Evolutionary conservation across 768 basidiomycete species (phyloP).

Genomic region (Hygrocybe coccinea): DNA sequence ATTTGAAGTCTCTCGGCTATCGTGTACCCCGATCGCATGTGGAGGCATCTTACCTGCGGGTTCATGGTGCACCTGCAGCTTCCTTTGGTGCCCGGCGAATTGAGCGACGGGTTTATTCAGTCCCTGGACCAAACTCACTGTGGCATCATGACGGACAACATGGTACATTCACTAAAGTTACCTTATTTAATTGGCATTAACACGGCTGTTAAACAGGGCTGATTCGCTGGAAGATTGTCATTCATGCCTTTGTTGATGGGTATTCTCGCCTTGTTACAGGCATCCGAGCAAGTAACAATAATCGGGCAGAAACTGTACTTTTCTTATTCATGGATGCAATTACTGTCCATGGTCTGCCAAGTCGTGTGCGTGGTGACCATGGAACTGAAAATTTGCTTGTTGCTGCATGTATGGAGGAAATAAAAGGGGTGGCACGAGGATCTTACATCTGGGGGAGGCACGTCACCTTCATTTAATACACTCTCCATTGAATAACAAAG

Average conservation of each 20-base stretch:
- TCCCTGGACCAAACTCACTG: too few species aligned
- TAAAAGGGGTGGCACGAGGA: conserved; percentile 19
- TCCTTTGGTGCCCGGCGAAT: conserved; percentile 25
- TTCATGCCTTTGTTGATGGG: conserved; percentile 43
- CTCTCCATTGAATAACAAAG: background rate
- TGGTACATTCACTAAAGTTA: conserved; percentile 13
- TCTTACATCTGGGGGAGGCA: conserved; percentile 40
- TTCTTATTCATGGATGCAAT: conserved; percentile 25
- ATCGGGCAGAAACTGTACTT: conserved; percentile 36
- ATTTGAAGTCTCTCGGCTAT: conserved; percentile 18
- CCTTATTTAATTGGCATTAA: conserved; percentile 16
- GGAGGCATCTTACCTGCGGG: conserved; percentile 12
- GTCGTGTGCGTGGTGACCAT: conserved; percentile 30
- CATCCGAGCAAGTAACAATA: conserved; percentile 37
- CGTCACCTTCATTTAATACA: background rate
- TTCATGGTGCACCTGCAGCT: conserved; percentile 17
- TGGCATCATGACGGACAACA: conserved; percentile 40
- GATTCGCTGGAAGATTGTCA: conserved; percentile 35
- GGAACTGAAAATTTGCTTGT: conserved; percentile 32
- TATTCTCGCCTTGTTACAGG: conserved; percentile 34
- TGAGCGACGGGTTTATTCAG: conserved; percentile 3
- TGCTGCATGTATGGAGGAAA: conserved; percentile 27
- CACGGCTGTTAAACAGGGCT: conserved; percentile 25
- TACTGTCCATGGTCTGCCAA: conserved; percentile 22
- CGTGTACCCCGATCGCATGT: conserved; percentile 18